phyloP scores from a whole-genome alignment of 75 land plant genomes.

The Sequoiadendron giganteum region DNA sequence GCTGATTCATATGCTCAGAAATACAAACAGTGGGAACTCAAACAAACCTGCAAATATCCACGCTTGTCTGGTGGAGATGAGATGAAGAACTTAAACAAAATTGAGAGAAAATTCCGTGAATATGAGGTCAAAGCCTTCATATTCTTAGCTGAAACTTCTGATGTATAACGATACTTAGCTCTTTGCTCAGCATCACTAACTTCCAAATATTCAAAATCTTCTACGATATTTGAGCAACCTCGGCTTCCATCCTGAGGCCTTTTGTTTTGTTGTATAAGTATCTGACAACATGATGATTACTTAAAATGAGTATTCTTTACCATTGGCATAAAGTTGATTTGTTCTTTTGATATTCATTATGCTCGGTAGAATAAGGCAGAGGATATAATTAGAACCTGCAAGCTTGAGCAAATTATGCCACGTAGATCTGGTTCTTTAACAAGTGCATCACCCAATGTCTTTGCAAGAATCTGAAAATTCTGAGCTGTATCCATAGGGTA shows the following conservation, averaged over 20 bases:
- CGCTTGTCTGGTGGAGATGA: constrained; percentile 63
- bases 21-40: constrained; percentile 1
- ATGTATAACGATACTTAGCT: constrained; percentile 59
- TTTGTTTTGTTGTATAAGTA: constrained; percentile 75
- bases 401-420: constrained; percentile 82
- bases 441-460: constrained; percentile 50
- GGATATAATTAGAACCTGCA: constrained; percentile 46
- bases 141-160: constrained; percentile 53
- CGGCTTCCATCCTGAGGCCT: constrained; percentile 23
- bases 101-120: constrained; percentile 59
- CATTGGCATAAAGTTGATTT: not conserved
- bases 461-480: constrained; percentile 55
- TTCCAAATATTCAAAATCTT: constrained; percentile 10
- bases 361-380: not conserved
- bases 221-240: constrained; percentile 5
- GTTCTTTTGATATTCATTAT: not conserved
- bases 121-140: constrained; percentile 55
- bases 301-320: not conserved
- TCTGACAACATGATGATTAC: constrained; percentile 22
- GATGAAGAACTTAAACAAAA: constrained; percentile 52
- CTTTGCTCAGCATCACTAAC: constrained; percentile 31
- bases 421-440: constrained; percentile 59
- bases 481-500: constrained; percentile 86
- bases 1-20: not conserved
- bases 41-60: constrained; percentile 80